Evolutionary conservation across 2,329 filamentous ascomycete genomes (phyloP), one percentile per base, ranked within the genome.

Genomic region (Calonectria montana): DNA sequence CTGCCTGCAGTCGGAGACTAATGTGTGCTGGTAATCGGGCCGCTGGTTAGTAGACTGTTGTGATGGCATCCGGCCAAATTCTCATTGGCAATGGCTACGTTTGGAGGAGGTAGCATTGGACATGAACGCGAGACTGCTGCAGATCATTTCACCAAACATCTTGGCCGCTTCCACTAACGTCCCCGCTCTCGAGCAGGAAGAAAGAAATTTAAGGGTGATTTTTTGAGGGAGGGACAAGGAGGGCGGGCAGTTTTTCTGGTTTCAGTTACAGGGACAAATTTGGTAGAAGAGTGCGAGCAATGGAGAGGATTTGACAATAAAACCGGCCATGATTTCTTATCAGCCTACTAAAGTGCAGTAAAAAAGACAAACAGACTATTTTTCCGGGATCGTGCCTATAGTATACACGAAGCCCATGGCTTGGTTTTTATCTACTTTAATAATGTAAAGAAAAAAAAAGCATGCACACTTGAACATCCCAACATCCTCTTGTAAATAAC

Each of bases 321-420:
- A 45, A 45, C n/a, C 25, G 8, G 39, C 39, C 23, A 25, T 31
- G 39, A 45, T 29, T 45, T 57, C 57, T 29, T 37, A 47, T 21
- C 47, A 47, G 15, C 29, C 67, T 62, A 65, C 27, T 57, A 50
- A 18, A 57, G 35, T 21, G 9, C 3, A 21, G 9, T 35, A 21
- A 39, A 69, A 27, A 23, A 4, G 31, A 35, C 16, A 10, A 59
- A 48, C 31, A 55, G 29, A 25, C 57, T 59, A 16, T 45, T 63
- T 69, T 61, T 21, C n/a, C 21, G 62, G 53, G 41, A 25, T 47
- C n/a, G 53, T 57, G 61, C 39, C 41, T 62, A 69, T 72, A 72
- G 57, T 72, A 45, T 68, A 55, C 65, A 61, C 61, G 53, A 65
- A 47, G 29, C 35, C 69, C 41, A 37, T 31, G 35, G 35, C 37